phyloP scores from a whole-genome alignment of 2,329 filamentous ascomycete species.

The Aspergillus sp. region DNA sequence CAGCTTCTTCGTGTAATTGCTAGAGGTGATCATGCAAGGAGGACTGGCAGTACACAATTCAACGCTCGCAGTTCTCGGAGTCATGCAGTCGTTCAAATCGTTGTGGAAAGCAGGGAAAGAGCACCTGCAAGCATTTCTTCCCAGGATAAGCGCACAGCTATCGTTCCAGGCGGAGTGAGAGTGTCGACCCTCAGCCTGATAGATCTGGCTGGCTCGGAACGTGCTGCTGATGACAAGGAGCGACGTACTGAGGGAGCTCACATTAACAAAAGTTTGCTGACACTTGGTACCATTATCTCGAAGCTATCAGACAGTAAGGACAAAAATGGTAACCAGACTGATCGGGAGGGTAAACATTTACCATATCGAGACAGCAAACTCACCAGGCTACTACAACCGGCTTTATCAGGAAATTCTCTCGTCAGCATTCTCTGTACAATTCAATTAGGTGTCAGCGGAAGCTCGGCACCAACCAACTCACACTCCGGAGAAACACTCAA shows the following conservation, averaged over 20 bases:
- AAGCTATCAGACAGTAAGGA: slow-evolving; percentile 87
- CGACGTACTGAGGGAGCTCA: slow-evolving; percentile 90
- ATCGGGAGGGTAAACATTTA: slow-evolving; percentile 86
- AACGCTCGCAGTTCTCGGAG: slow-evolving; percentile 94
- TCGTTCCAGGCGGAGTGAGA: slow-evolving; percentile 81
- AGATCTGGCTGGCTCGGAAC: slow-evolving; percentile 92
- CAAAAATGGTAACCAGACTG: slow-evolving; percentile 65
- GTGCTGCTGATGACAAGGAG: slow-evolving; percentile 92
- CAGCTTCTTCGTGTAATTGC: slow-evolving; percentile 93
- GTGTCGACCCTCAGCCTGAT: slow-evolving; percentile 95
- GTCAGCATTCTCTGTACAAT: slow-evolving; percentile 98
- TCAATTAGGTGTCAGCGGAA: slow-evolving; percentile 75
- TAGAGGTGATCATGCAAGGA: slow-evolving; percentile 81
- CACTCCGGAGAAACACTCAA: slow-evolving; percentile 89
- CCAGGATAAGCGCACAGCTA: slow-evolving; percentile 62
- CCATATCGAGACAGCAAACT: slow-evolving; percentile 98
- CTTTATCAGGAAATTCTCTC: slow-evolving; percentile 85
- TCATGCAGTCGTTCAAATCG: slow-evolving; percentile 97
- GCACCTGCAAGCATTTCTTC: slow-evolving; percentile 51
- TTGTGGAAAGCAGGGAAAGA: slow-evolving; percentile 92
- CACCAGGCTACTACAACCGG: slow-evolving; percentile 85
- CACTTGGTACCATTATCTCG: slow-evolving; percentile 89
- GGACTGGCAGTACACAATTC: slow-evolving; percentile 93
- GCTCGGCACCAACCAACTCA: slow-evolving; percentile 63
- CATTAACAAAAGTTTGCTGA: slow-evolving; percentile 97